Evolutionary conservation across 2,329 filamentous ascomycete genomes (phyloP).

Genomic region (Fusarium equiseti): DNA sequence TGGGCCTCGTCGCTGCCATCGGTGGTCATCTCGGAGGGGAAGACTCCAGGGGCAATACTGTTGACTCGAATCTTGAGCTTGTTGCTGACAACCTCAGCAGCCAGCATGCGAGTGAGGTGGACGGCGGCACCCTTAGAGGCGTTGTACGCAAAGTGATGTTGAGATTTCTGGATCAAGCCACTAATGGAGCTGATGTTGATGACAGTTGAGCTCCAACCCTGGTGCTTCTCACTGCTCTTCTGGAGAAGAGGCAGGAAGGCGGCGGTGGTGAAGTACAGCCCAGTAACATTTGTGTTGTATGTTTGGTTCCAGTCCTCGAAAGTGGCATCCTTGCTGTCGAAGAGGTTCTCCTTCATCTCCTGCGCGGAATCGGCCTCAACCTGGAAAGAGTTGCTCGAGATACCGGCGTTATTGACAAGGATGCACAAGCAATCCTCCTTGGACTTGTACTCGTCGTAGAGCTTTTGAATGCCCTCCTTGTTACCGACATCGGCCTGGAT

Average conservation of each 20-base stretch:
- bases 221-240: constrained; percentile 57
- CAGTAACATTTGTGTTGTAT: constrained; percentile 81
- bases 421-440: constrained; percentile 71
- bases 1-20: constrained; percentile 59
- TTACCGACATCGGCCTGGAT: constrained; percentile 73
- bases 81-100: constrained; percentile 68
- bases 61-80: constrained; percentile 76
- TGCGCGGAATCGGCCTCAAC: constrained; percentile 65
- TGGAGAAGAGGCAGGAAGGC: constrained; percentile 73
- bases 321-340: constrained; percentile 69
- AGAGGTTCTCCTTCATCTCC: constrained; percentile 72
- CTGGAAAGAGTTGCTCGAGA: constrained; percentile 67
- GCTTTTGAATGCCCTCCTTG: constrained; percentile 68
- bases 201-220: constrained; percentile 68
- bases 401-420: constrained; percentile 76
- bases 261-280: constrained; percentile 73
- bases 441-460: constrained; percentile 68
- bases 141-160: constrained; percentile 76
- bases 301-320: constrained; percentile 78
- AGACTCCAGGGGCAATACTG: constrained; percentile 78
- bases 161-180: constrained; percentile 70
- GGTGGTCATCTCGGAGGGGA: constrained; percentile 79
- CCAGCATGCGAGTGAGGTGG: constrained; percentile 74
- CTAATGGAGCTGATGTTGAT: constrained; percentile 78
- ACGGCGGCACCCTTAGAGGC: constrained; percentile 73